Percentiles rank a stretch among this genome's conserved stretches.
Evolutionary conservation across 129 eudicot genomes (phyloP).

Genomic region (Flaveria trinervia): DNA sequence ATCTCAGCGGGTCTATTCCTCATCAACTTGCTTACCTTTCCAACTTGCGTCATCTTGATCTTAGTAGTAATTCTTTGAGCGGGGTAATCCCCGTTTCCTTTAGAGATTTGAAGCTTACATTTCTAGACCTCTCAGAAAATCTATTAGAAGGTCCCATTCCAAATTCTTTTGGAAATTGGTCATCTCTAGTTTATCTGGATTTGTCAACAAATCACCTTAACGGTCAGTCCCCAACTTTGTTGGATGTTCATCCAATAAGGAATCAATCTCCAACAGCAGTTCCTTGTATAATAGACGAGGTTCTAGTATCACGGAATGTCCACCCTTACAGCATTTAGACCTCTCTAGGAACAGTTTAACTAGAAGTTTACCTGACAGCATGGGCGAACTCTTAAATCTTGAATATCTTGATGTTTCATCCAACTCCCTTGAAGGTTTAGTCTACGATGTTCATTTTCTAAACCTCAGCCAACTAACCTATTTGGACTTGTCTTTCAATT

Average conservation of each 20-base stretch:
- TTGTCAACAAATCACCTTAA: conserved; percentile 25
- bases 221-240: conserved; percentile 31
- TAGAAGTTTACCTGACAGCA: background rate
- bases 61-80: background rate
- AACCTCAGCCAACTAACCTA: conserved; percentile 15
- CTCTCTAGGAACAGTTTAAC: conserved; percentile 15
- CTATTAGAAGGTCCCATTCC: conserved; percentile 8
- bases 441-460: conserved; percentile 26
- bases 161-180: conserved; percentile 17
- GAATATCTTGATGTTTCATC: conserved; percentile 15
- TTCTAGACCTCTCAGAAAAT: conserved; percentile 16
- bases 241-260: conserved; percentile 1
- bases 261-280: background rate
- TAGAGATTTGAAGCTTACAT: background rate
- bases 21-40: conserved; percentile 30
- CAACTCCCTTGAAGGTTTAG: conserved; percentile 26
- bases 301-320: background rate
- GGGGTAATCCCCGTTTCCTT: conserved; percentile 20
- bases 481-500: conserved; percentile 36
- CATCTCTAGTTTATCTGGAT: conserved; percentile 14
- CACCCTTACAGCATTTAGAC: background rate
- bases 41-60: conserved; percentile 27
- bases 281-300: background rate
- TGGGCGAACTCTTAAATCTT: conserved; percentile 21
- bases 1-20: conserved; percentile 27